Evolutionary conservation across 768 basidiomycete genomes (phyloP), one percentile per base, ranked within the genome.

Genomic region (Pleurotus ostreatus): DNA sequence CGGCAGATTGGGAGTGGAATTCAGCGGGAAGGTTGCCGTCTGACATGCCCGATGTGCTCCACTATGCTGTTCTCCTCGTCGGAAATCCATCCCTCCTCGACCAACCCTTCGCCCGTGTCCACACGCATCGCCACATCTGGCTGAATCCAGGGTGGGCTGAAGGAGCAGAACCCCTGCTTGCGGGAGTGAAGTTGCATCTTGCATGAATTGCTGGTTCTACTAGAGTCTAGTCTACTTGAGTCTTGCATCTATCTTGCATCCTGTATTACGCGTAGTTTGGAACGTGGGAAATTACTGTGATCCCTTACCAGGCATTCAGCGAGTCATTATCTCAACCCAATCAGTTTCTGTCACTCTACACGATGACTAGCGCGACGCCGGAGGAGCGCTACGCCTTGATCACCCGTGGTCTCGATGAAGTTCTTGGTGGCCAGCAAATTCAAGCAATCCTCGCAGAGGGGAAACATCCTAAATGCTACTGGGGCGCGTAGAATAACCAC

Each of bases 371-470:
- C 38, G 15, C 52, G 16, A 68, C 70, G 13, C 59, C 75, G 20
- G 79, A 80, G 40, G 74, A 80, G 59, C 86, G 80, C 66, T 95
- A 81, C 74, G 80, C 89, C 22, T 73, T 97, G 45, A 95, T 99
- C 56, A 95, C 92, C 1, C 75, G 95, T 49, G 75, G 89, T 61
- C 70, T 98, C 26, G 84, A 91, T 61, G 97, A 99, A 69, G 86
- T 91, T 4, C 84, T 98, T 3, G 91, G 94, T 20, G 92, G 79
- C 2, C 94, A 96, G 43, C 72, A 77, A 38, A 88, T 99, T 71
- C 89, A 92, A 69, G 75, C 81, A 34, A 86, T 94, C 56, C 75
- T 98, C 20, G 76, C 79, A 5, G 87, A 95, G 66, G 92, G 87
- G 15, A 77, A 85, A 65, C 70, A 85, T 12, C 85, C 87, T 12